Percentiles rank a stretch among this genome's conserved stretches.
Evolutionary conservation across 2,329 filamentous ascomycete species (phyloP).

Genomic region (Tolypocladium inflatum): DNA sequence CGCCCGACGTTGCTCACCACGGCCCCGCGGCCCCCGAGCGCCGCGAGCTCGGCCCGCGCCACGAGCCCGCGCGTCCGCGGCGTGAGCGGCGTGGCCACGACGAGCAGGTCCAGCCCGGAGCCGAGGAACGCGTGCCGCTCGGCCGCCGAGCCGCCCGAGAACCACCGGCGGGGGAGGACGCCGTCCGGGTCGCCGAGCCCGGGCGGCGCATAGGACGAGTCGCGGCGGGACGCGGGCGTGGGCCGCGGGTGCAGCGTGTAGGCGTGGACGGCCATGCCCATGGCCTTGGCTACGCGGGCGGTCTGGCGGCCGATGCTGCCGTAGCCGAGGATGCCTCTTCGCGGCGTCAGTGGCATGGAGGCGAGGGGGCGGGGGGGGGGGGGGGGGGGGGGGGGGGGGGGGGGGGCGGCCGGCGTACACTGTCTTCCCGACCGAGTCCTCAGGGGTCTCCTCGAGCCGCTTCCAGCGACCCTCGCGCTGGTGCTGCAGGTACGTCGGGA

Average conservation of each 20-base stretch:
- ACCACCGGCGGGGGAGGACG: not conserved
- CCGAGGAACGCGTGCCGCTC: not conserved
- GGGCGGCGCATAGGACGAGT: not conserved
- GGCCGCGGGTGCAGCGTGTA: constrained; percentile 60
- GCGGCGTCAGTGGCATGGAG: not conserved
- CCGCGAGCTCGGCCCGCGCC: not conserved
- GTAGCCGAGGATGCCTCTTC: constrained; percentile 43
- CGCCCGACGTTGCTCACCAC: not conserved
- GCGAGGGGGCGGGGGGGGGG: too few species aligned
- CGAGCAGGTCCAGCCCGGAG: not conserved
- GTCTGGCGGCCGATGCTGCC: constrained; percentile 44
- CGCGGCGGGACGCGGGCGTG: not conserved
- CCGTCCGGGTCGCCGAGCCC: not conserved
- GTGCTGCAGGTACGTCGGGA: not conserved
- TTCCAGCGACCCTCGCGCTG: not conserved
- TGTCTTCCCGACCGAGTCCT: not conserved
- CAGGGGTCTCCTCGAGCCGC: not conserved
- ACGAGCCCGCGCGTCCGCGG: not conserved
- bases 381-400: too few species aligned
- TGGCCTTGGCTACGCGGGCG: constrained; percentile 47
- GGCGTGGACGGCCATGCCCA: constrained; percentile 65
- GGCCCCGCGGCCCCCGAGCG: not conserved
- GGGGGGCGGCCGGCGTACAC: not conserved
- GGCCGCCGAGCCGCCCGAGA: not conserved
- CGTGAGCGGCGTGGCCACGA: not conserved